Evolutionary conservation across 1,284 basidiomycete genomes (phyloP).

Genomic region (Neolentinus lepideus): DNA sequence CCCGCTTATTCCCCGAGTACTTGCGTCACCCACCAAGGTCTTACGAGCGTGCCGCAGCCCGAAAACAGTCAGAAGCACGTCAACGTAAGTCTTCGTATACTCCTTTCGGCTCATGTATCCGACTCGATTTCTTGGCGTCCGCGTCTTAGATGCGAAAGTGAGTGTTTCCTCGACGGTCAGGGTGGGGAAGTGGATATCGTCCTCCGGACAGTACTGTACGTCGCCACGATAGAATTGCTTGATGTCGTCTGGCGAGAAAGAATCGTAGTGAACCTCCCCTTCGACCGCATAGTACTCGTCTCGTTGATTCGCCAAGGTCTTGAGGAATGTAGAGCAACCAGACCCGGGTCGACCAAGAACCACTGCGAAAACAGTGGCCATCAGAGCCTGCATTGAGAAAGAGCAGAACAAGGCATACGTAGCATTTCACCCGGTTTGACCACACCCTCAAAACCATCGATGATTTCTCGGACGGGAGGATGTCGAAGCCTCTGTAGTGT

Average conservation of each 20-base stretch:
- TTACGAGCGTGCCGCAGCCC: constrained; percentile 72
- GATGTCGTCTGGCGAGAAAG: constrained; percentile 62
- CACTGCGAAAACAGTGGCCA: too few relatives aligned
- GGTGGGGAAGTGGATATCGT: constrained; percentile 73
- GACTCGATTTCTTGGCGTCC: constrained; percentile 68
- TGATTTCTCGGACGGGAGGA: constrained; percentile 36
- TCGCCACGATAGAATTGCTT: constrained; percentile 71
- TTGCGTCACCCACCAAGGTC: constrained; percentile 81
- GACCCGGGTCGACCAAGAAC: constrained; percentile 55
- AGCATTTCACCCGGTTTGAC: constrained; percentile 58
- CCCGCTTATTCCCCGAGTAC: constrained; percentile 80
- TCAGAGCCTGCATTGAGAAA: too few relatives aligned
- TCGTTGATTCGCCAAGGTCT: constrained; percentile 49
- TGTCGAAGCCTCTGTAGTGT: constrained; percentile 22
- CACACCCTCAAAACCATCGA: constrained; percentile 41
- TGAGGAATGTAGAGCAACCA: constrained; percentile 53
- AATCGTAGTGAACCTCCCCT: constrained; percentile 60
- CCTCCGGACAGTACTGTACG: constrained; percentile 61
- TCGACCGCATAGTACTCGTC: constrained; percentile 29
- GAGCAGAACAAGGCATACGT: too few relatives aligned
- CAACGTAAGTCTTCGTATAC: constrained; percentile 49
- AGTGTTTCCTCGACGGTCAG: constrained; percentile 72
- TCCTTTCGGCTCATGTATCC: constrained; percentile 55
- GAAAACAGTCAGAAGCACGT: constrained; percentile 68
- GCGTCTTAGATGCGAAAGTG: constrained; percentile 59